Evolutionary conservation across 2,329 filamentous ascomycete genomes (phyloP).

Genomic region (Tolypocladium pustulatum): DNA sequence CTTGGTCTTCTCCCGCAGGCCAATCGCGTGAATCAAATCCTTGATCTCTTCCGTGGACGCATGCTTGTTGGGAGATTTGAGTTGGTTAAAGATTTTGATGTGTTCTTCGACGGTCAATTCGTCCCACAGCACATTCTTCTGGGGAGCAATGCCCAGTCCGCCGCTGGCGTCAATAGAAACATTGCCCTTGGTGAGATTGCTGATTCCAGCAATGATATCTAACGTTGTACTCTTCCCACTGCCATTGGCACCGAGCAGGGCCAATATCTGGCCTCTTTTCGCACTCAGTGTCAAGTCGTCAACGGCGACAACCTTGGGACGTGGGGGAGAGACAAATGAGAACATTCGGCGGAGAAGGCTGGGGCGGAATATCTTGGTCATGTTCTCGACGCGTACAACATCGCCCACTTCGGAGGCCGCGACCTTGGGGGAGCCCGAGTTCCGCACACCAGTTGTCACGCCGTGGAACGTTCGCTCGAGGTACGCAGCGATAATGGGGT

Average conservation of each 20-base stretch:
- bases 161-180: slow-evolving; percentile 71
- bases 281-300: slow-evolving; percentile 64
- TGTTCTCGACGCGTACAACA: slow-evolving; percentile 60
- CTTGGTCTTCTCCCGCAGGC: slow-evolving; percentile 63
- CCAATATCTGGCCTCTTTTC: slow-evolving; percentile 70
- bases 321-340: slow-evolving; percentile 24
- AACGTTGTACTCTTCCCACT: slow-evolving; percentile 85
- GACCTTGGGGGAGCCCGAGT: neutral
- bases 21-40: slow-evolving; percentile 58
- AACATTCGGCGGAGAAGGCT: slow-evolving; percentile 47
- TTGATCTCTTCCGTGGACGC: slow-evolving; percentile 49
- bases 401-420: slow-evolving; percentile 10
- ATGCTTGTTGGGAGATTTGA: slow-evolving; percentile 54
- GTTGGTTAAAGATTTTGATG: slow-evolving; percentile 68
- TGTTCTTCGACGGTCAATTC: slow-evolving; percentile 80
- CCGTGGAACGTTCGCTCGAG: slow-evolving; percentile 69
- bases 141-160: slow-evolving; percentile 80
- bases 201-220: slow-evolving; percentile 76
- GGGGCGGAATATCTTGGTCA: slow-evolving; percentile 71
- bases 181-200: slow-evolving; percentile 61
- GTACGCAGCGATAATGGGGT: slow-evolving; percentile 63
- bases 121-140: slow-evolving; percentile 92
- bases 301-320: slow-evolving; percentile 61
- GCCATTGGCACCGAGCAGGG: slow-evolving; percentile 80
- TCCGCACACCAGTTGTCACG: slow-evolving; percentile 36